Percentiles rank a stretch among this genome's conserved stretches.
Conservation (phyloP, 2,329 filamentous ascomycete species). For the Fusarium incarnatum region DNA sequence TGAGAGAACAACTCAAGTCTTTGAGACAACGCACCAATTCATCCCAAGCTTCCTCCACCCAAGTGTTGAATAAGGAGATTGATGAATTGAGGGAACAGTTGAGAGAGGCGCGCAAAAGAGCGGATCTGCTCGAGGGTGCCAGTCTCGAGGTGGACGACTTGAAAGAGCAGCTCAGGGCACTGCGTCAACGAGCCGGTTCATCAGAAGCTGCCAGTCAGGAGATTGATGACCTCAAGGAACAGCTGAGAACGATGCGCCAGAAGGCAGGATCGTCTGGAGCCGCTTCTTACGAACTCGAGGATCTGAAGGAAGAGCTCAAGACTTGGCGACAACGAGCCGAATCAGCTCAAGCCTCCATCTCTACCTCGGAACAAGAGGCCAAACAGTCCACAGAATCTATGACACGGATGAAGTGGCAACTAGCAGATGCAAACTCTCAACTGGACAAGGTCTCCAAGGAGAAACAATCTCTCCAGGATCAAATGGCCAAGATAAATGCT, state of each 20-base stretch:
- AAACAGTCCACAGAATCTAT: slow-evolving; percentile 57
- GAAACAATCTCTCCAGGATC: slow-evolving; percentile 72
- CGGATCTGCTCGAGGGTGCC: slow-evolving; percentile 43
- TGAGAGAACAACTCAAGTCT: slow-evolving; percentile 47
- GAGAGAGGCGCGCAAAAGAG: slow-evolving; percentile 44
- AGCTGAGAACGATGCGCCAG: slow-evolving; percentile 22
- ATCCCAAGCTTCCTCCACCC: slow-evolving; percentile 32
- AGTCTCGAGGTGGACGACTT: slow-evolving; percentile 46
- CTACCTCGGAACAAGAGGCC: slow-evolving; percentile 50
- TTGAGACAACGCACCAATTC: slow-evolving; percentile 34
- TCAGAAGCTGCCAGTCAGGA: slow-evolving; percentile 54
- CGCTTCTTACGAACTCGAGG: slow-evolving; percentile 36
- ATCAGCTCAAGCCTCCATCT: slow-evolving; percentile 45
- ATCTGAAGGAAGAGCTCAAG: slow-evolving; percentile 42
- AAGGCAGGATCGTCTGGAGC: slow-evolving; percentile 40
- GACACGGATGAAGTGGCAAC: slow-evolving; percentile 65
- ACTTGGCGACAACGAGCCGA: slow-evolving; percentile 47
- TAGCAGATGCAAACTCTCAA: slow-evolving; percentile 69
- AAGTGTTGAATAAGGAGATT: slow-evolving; percentile 47
- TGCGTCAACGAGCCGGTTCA: slow-evolving; percentile 28
- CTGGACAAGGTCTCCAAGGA: slow-evolving; percentile 68
- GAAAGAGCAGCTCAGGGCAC: slow-evolving; percentile 44
- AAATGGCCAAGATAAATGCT: slow-evolving; percentile 67
- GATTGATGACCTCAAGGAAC: slow-evolving; percentile 44
- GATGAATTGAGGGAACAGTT: slow-evolving; percentile 41